Conservation (phyloP, 179 eudicot species). For the Spergularia azorica region DNA sequence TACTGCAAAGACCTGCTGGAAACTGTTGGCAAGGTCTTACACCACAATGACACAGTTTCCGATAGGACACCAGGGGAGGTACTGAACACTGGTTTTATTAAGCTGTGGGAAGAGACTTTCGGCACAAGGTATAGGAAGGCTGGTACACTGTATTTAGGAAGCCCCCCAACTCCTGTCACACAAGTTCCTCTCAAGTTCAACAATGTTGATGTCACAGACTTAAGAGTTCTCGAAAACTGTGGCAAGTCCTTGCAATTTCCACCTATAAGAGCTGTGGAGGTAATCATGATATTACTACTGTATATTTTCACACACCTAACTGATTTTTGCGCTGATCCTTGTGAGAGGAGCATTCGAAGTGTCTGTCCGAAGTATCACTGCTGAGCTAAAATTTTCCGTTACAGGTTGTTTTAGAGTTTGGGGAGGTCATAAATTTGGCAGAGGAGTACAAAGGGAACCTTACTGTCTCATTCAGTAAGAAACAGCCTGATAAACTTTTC, state of each 20-base stretch:
- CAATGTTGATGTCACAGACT: constrained; percentile 29
- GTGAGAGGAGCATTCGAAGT: no score
- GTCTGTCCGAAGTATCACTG: background rate
- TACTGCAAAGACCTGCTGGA: constrained; percentile 64
- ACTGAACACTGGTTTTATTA: constrained; percentile 74
- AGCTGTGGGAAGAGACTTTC: constrained; percentile 70
- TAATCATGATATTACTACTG: constrained; percentile 21
- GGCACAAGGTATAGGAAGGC: constrained; percentile 93
- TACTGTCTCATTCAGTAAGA: constrained; percentile 63
- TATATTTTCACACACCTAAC: background rate
- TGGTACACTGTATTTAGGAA: constrained; percentile 83
- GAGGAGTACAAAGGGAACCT: constrained; percentile 65
- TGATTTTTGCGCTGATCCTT: no score
- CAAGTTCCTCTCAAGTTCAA: constrained; percentile 39
- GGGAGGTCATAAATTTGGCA: constrained; percentile 64
- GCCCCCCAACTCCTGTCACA: constrained; percentile 63
- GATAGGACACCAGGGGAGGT: constrained; percentile 82
- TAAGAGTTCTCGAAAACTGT: constrained; percentile 20
- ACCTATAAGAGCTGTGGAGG: constrained; percentile 60
- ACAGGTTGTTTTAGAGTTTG: constrained; percentile 82
- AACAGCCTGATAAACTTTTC: constrained; percentile 75
- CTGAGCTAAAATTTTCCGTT: background rate
- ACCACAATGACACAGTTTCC: constrained; percentile 89
- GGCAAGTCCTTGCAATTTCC: constrained; percentile 37
- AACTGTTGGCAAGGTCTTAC: constrained; percentile 72